phyloP scores from a whole-genome alignment of 106 monocot genomes.

The Posidonia australis region DNA sequence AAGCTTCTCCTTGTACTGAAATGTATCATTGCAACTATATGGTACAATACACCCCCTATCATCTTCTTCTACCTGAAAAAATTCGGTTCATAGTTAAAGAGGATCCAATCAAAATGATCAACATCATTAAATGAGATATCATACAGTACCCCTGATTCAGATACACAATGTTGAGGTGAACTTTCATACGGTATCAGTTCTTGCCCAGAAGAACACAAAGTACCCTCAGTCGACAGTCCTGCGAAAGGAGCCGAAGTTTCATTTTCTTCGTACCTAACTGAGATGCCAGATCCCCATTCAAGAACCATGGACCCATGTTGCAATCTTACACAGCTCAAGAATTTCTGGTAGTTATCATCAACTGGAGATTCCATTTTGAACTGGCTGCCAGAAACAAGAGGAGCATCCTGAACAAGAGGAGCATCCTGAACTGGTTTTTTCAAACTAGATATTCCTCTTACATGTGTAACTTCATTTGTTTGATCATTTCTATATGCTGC shows the following conservation, averaged over 20 bases:
- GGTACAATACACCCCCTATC: neutral
- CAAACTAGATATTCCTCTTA: neutral
- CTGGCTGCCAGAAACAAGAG: neutral
- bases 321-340: constrained; percentile 31
- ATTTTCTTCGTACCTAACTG: constrained; percentile 33
- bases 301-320: constrained; percentile 33
- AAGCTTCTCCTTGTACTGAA: constrained; percentile 28
- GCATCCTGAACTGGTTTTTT: neutral
- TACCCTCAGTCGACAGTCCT: neutral
- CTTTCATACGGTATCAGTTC: neutral
- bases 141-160: neutral
- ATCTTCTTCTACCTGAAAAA: constrained; percentile 30
- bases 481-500: neutral
- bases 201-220: neutral
- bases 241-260: neutral
- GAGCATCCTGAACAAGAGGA: neutral
- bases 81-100: neutral
- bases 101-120: neutral
- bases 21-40: constrained; percentile 3
- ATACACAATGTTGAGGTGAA: constrained; percentile 3
- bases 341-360: constrained; percentile 31
- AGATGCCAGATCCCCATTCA: constrained; percentile 24
- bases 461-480: neutral
- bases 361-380: neutral
- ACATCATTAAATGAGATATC: neutral